Base-by-base conservation (phyloP, 495 filamentous ascomycete genomes). In the Neurospora hispaniola region DNA sequence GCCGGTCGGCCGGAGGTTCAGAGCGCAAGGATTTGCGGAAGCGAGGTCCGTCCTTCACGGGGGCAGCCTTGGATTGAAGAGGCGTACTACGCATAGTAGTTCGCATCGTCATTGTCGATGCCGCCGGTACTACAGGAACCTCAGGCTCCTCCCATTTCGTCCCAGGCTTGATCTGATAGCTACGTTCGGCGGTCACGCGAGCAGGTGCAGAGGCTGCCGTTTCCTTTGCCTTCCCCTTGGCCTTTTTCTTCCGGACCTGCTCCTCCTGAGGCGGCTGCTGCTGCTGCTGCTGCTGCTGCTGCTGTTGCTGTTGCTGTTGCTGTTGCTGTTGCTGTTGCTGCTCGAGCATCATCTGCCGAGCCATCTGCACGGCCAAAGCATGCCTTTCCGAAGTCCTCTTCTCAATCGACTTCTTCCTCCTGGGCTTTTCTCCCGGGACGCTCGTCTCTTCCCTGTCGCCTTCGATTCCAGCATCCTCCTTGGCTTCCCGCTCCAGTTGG, bases 401-500 rank as follows among this genome's bases (percentile, higher is more conserved):
- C 48, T 79, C 78, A 27, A 79, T 18, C 14, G 75, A 79, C 72
- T 84, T 85, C 74, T 85, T 85, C 54, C 81, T 82, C 73, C 81
- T 84, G 41, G 78, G 76, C 71, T 77, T 79, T 4, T 74, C 68
- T 66, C 79, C 76, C 41, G 75, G 75, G 7, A 8, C 27, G 69
- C 74, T 75, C 31, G 73, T 69, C 14, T 84, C 81, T 72, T 87
- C 84, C 27, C 78, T 70, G 69, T 87, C 83, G 2, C 78, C 82
- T 8, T 85, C 81, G 5, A 83, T 80, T 1, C 83, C 85, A 11
- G 83, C 86, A 43, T 85, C 84, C 71, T 85, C 83, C 11, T 79
- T 46, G 39, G 88, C 86, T 74, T 89, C 86, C 16, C 79, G 80
- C 74, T 90, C 88, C 18, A 91, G 79, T 74, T 89, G 84, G 16